phyloP scores from a whole-genome alignment of 805 yeast genomes.

The Kodamaea kaohsiungensis region DNA sequence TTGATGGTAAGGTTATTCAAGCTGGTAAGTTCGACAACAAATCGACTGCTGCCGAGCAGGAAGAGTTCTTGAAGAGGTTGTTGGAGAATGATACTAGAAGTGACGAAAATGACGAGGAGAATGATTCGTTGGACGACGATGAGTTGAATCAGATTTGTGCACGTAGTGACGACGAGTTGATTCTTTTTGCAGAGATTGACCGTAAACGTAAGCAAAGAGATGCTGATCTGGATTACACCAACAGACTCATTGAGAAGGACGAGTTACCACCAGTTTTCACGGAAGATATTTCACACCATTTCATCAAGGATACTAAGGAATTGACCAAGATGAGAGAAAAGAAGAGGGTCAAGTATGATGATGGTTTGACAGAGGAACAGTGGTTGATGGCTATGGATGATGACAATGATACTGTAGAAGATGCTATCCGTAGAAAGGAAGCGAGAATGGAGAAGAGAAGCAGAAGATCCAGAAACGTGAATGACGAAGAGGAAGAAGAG shows the following conservation, averaged over 20 bases:
- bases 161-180: constrained; percentile 62
- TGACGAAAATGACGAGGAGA: constrained; percentile 59
- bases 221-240: constrained; percentile 18
- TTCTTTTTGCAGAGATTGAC: constrained; percentile 59
- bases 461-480: constrained; percentile 22
- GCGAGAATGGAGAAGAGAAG: constrained; percentile 42
- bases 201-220: constrained; percentile 48
- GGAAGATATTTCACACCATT: constrained; percentile 29
- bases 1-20: constrained; percentile 87
- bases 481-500: constrained; percentile 21
- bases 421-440: constrained; percentile 55
- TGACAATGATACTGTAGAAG: constrained; percentile 64
- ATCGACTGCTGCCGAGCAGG: constrained; percentile 85
- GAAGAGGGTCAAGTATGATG: constrained; percentile 31
- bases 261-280: constrained; percentile 29
- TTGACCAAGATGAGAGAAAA: constrained; percentile 28
- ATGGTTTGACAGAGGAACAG: constrained; percentile 48
- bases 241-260: constrained; percentile 23
- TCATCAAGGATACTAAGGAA: constrained; percentile 26
- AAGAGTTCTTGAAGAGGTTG: constrained; percentile 69
- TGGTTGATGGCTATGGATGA: constrained; percentile 69
- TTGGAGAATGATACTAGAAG: constrained; percentile 68
- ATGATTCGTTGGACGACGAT: constrained; percentile 58
- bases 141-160: constrained; percentile 74
- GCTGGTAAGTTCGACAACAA: constrained; percentile 90